Conservation (phyloP, 2,329 filamentous ascomycete species). For the Talaromyces sp. region DNA sequence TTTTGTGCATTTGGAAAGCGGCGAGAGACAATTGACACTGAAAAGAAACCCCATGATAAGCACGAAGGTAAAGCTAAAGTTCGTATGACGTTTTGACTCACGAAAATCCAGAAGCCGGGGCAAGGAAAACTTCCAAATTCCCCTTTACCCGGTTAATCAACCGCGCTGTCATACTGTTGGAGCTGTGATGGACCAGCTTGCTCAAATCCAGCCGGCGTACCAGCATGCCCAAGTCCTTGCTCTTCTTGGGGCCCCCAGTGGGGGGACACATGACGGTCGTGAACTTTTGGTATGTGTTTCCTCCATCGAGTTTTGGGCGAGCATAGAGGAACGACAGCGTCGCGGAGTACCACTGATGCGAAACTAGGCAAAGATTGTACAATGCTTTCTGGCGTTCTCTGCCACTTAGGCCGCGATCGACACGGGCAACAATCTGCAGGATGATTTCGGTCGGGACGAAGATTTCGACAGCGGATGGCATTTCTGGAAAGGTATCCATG, state of each 20-base stretch:
- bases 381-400: conserved; percentile 42
- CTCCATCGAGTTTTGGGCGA: conserved; percentile 43
- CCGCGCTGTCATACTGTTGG: conserved; percentile 52
- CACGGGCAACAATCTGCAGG: conserved; percentile 6
- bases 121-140: conserved; percentile 49
- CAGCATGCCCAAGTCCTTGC: conserved; percentile 41
- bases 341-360: conserved; percentile 53
- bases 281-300: conserved; percentile 51
- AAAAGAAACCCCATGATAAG: not conserved
- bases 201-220: conserved; percentile 51
- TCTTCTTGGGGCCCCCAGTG: conserved; percentile 40
- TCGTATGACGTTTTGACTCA: conserved; percentile 22
- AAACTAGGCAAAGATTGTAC: conserved; percentile 48
- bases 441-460: conserved; percentile 11
- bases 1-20: conserved; percentile 50
- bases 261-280: conserved; percentile 50
- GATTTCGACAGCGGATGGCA: conserved; percentile 1
- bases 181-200: conserved; percentile 54
- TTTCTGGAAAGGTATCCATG: conserved; percentile 6
- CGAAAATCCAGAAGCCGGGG: conserved; percentile 55
- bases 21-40: conserved; percentile 51
- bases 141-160: conserved; percentile 50
- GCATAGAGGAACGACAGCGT: conserved; percentile 49
- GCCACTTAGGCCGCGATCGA: conserved; percentile 10
- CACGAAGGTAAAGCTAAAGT: not conserved